A percentile compares a stretch with the other conserved stretches of the same genome.
These are phyloP conservation scores for Brasenia schreberi DNA, from an alignment of 164 flowering plant genomes.

Conservation along the genomic window DNA sequence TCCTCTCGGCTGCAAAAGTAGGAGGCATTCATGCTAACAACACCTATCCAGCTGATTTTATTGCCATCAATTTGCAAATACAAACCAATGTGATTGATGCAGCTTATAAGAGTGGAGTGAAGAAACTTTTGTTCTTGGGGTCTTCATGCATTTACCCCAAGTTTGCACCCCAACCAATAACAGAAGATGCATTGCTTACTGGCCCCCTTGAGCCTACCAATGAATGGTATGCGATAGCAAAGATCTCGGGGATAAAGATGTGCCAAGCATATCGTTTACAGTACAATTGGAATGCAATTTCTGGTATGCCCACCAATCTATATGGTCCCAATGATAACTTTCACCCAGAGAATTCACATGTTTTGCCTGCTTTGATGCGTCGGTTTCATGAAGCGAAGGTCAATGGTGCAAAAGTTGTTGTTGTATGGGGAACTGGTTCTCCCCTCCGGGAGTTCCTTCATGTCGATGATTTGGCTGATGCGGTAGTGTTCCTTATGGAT, in stretches of 20 bases:
- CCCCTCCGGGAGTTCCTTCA: constrained; percentile 86
- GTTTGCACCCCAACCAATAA: constrained; percentile 80
- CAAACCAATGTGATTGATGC: constrained; percentile 86
- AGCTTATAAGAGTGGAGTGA: constrained; percentile 37
- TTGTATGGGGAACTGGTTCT: constrained; percentile 87
- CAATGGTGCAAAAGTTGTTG: constrained; percentile 51
- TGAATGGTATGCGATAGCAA: constrained; percentile 88
- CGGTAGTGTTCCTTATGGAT: constrained; percentile 69
- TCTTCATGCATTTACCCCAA: constrained; percentile 95
- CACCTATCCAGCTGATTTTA: constrained; percentile 90
- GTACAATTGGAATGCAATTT: constrained; percentile 58
- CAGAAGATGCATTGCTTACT: constrained; percentile 61
- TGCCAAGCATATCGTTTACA: constrained; percentile 75
- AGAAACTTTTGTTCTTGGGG: constrained; percentile 71
- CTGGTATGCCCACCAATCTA: constrained; percentile 80
- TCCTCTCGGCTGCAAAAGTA: constrained; percentile 89
- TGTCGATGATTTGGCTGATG: constrained; percentile 92
- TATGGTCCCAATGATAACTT: constrained; percentile 89
- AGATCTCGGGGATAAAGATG: constrained; percentile 89
- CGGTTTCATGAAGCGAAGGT: constrained; percentile 85
- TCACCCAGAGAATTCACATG: constrained; percentile 89
- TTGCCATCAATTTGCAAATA: constrained; percentile 69
- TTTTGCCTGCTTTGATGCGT: constrained; percentile 80
- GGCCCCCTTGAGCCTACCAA: constrained; percentile 89
- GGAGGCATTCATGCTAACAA: constrained; percentile 95